Conservation (phyloP, 2,329 filamentous ascomycete species). For the Dactylellina drechsleri region DNA sequence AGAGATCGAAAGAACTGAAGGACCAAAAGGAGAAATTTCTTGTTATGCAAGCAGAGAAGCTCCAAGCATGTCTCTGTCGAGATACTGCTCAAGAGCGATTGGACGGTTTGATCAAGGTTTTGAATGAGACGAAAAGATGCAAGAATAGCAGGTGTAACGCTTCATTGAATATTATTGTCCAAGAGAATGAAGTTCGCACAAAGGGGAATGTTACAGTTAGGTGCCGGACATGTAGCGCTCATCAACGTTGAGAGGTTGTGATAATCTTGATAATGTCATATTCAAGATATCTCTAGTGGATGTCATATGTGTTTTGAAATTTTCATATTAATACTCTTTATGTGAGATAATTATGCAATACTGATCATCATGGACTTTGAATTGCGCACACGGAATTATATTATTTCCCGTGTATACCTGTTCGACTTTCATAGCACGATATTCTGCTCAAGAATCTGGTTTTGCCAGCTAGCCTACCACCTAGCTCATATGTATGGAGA, state of each 20-base stretch:
- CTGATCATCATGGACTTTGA: too few species aligned
- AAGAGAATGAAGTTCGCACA: conserved; percentile 29
- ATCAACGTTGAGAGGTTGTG: conserved; percentile 1
- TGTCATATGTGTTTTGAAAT: too few species aligned
- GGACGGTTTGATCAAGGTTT: conserved; percentile 27
- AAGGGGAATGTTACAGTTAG: conserved; percentile 27
- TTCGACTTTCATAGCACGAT: too few species aligned
- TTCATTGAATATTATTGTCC: conserved; percentile 21
- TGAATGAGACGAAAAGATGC: conserved; percentile 38
- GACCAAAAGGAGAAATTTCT: conserved; percentile 17
- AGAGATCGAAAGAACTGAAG: conserved; percentile 10
- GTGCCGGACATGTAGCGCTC: conserved; percentile 36
- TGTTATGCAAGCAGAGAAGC: conserved; percentile 28
- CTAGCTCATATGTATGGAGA: too few species aligned
- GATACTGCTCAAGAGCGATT: conserved; percentile 24
- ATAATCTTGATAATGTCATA: too few species aligned
- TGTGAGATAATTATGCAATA: too few species aligned
- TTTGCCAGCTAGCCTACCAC: too few species aligned
- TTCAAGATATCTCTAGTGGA: too few species aligned
- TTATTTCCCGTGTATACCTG: too few species aligned
- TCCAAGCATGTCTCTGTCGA: conserved; percentile 24
- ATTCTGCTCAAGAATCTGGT: too few species aligned
- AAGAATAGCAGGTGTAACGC: conserved; percentile 22
- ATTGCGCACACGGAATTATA: too few species aligned
- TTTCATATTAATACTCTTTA: too few species aligned